These are phyloP conservation scores for Wickerhamomyces rabaulensis DNA, from an alignment of 805 yeast species.

Conservation along the genomic window DNA sequence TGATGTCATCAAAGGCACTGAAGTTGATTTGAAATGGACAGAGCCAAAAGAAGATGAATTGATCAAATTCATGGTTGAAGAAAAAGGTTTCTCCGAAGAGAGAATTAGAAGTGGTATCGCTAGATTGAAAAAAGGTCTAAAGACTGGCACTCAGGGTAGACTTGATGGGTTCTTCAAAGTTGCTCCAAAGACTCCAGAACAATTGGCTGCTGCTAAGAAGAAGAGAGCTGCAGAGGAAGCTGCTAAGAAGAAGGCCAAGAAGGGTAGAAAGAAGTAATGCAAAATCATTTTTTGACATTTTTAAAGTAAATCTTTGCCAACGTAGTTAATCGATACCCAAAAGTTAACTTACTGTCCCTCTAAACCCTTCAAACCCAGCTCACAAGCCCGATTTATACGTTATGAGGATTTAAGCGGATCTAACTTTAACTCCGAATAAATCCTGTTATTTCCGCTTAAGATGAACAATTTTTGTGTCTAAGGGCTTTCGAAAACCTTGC, in stretches of 20 bases:
- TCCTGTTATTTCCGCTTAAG: neutral
- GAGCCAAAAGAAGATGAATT: slow-evolving; percentile 87
- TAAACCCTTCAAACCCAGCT: too few relatives aligned
- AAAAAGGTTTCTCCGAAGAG: slow-evolving; percentile 91
- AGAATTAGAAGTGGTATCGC: slow-evolving; percentile 84
- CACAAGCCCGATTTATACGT: too few relatives aligned
- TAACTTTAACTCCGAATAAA: neutral
- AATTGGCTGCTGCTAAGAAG: slow-evolving; percentile 28
- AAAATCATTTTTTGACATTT: too few relatives aligned
- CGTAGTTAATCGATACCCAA: too few relatives aligned
- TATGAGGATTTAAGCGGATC: neutral
- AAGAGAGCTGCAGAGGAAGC: slow-evolving; percentile 24
- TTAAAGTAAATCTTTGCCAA: too few relatives aligned
- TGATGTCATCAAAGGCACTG: slow-evolving; percentile 61
- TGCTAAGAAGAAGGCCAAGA: slow-evolving; percentile 22
- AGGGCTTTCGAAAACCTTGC: too few relatives aligned
- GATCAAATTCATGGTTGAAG: slow-evolving; percentile 73
- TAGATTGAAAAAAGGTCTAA: slow-evolving; percentile 76
- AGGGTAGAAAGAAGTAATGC: slow-evolving; percentile 17
- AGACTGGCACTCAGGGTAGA: slow-evolving; percentile 85
- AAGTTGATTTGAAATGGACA: slow-evolving; percentile 73
- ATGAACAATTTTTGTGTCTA: too few relatives aligned
- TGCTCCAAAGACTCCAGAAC: slow-evolving; percentile 44
- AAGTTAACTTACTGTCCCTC: too few relatives aligned
- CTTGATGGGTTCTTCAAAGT: slow-evolving; percentile 88